Evolutionary conservation across 2,329 filamentous ascomycete genomes (phyloP).

Genomic region (Pseudopyrenochaeta lycopersici): DNA sequence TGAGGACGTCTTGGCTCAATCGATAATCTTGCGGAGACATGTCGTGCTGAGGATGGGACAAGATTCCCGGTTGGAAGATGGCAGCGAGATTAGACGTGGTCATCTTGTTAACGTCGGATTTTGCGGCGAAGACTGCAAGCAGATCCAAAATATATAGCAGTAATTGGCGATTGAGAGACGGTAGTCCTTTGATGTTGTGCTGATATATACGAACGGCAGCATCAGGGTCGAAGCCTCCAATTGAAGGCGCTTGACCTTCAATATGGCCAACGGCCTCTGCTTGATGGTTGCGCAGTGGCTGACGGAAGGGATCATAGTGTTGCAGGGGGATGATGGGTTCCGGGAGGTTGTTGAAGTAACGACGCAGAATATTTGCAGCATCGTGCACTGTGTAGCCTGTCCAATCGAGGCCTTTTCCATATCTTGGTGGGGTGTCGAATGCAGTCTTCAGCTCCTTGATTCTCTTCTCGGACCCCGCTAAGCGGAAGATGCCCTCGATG

Average conservation of each 20-base stretch:
- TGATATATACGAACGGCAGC: slow-evolving; percentile 86
- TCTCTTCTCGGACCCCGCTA: slow-evolving; percentile 95
- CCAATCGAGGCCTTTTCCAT: slow-evolving; percentile 97
- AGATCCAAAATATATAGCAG: slow-evolving; percentile 95
- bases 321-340: slow-evolving; percentile 96
- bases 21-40: slow-evolving; percentile 96
- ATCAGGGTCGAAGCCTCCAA: slow-evolving; percentile 77
- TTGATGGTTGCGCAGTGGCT: slow-evolving; percentile 77
- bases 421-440: slow-evolving; percentile 88
- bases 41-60: slow-evolving; percentile 92
- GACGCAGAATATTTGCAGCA: slow-evolving; percentile 92
- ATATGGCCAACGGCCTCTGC: slow-evolving; percentile 74
- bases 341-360: slow-evolving; percentile 94
- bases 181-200: slow-evolving; percentile 88
- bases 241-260: slow-evolving; percentile 70
- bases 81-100: slow-evolving; percentile 92
- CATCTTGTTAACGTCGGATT: slow-evolving; percentile 97
- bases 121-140: slow-evolving; percentile 94
- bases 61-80: slow-evolving; percentile 96
- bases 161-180: slow-evolving; percentile 90
- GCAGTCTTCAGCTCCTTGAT: slow-evolving; percentile 94
- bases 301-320: slow-evolving; percentile 89
- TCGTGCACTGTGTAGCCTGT: slow-evolving; percentile 98
- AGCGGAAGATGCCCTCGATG: slow-evolving; percentile 93
- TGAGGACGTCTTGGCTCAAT: slow-evolving; percentile 94